phyloP scores from a whole-genome alignment of 768 basidiomycete species.

The Collybia sordida region DNA sequence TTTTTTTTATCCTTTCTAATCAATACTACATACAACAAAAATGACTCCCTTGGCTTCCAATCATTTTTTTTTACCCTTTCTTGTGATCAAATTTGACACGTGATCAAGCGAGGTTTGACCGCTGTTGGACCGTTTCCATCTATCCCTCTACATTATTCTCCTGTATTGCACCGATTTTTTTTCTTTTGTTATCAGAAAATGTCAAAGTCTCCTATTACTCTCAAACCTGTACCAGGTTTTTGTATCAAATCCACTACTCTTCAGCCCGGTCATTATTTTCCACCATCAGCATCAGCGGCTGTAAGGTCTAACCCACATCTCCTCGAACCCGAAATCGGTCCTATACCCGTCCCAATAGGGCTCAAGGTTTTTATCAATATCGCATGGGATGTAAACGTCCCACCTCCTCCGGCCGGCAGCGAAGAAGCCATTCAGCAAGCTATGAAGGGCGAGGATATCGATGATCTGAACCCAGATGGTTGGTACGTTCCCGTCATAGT shows the following conservation, averaged over 20 bases:
- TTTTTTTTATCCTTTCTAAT: too few species aligned
- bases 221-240: constrained; percentile 67
- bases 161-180: too few species aligned
- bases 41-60: too few species aligned
- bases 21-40: too few species aligned
- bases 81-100: not conserved
- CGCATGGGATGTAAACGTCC: constrained; percentile 67
- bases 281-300: constrained; percentile 11
- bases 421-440: constrained; percentile 61
- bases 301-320: constrained; percentile 15
- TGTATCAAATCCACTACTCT: constrained; percentile 62
- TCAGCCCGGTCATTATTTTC: constrained; percentile 36
- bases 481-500: constrained; percentile 75
- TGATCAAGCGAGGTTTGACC: not conserved
- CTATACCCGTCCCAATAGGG: constrained; percentile 40
- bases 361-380: constrained; percentile 76
- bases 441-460: constrained; percentile 48
- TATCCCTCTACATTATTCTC: too few species aligned
- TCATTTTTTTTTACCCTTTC: too few species aligned
- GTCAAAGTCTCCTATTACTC: constrained; percentile 30
- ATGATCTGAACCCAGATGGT: constrained; percentile 35
- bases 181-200: constrained; percentile 2
- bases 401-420: constrained; percentile 61
- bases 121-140: too few species aligned
- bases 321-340: constrained; percentile 23